Base-by-base conservation (phyloP, 139 green algal genomes). In the Chlorella sp. region DNA sequence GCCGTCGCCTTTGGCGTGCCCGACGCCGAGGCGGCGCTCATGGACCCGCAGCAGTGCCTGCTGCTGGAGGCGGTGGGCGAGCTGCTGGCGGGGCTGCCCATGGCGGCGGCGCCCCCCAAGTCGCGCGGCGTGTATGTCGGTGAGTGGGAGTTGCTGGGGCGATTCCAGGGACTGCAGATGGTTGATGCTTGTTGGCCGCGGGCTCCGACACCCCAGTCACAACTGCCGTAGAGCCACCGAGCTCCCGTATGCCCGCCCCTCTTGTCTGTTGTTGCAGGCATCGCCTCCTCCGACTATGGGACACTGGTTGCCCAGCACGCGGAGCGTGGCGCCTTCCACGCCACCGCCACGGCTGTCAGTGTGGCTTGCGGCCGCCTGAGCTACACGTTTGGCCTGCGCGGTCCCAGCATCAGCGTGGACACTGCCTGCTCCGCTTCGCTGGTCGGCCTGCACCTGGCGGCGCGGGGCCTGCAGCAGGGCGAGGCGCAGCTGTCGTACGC, bases 371-470 rank as follows among this genome's bases (percentile, higher is more conserved):
- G 92, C 27, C 86, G 92, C 2, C 38, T 96, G 70, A 85, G 81
- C 1, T 97, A 91, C 79, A 86, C 74, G 41, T 93, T 95, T 61
- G 84, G 82, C 40, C 73, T 95, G 31, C 79, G 70, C 15, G 93
- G 93, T 0, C 91, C 93, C 36, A 83, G 86, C 51, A 55, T 97
- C 42, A 90, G 87, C 29, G 74, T 97, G 9, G 93, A 97, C 77
- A 97, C 93, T n/a, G 87, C 87, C 12, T 92, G 87, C 82, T 91
- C 80, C 21, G 82, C 80, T 62, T 92, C 83, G 8, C 70, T 91
- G 61, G 88, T 93, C 60, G 77, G 87, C 7, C 40, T 73, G 0
- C 86, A 95, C 67, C 40, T 86, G 27, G 91, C 86, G 1, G 42
- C 78, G 9, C 67, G 48, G 27, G 67, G 76, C 27, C 63, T 85